Evolutionary conservation across 2,329 filamentous ascomycete species (phyloP).

Genomic region (Xylaria sp.): DNA sequence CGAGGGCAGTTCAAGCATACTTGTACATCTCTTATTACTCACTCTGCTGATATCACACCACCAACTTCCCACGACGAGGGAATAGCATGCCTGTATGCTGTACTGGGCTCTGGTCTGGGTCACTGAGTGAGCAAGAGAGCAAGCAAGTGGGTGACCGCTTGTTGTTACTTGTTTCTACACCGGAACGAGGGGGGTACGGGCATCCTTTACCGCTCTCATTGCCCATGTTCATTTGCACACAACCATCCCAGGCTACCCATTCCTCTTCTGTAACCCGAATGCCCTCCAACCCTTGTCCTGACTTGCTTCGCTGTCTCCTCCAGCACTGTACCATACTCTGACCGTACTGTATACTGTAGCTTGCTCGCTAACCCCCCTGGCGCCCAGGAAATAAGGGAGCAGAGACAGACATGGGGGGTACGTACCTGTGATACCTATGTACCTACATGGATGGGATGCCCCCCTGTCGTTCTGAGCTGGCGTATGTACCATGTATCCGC

Average conservation of each 20-base stretch:
- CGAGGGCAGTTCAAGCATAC: constrained; percentile 27
- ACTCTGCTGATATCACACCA: constrained; percentile 32
- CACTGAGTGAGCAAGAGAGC: constrained; percentile 14
- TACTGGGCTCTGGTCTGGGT: constrained; percentile 11
- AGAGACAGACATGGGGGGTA: constrained; percentile 27
- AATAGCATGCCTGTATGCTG: constrained; percentile 28
- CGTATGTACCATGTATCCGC: constrained; percentile 34
- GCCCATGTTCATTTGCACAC: constrained; percentile 19
- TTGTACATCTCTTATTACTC: constrained; percentile 26
- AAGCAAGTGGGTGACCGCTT: constrained; percentile 9
- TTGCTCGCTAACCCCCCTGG: constrained; percentile 16
- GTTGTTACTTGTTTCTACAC: constrained; percentile 16
- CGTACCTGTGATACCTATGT: constrained; percentile 8
- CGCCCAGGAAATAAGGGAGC: constrained; percentile 16
- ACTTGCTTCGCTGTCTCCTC: constrained; percentile 30
- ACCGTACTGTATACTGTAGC: background rate
- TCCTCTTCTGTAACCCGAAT: constrained; percentile 36
- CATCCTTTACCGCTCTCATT: constrained; percentile 34
- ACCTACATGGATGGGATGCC: constrained; percentile 8
- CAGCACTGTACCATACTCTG: constrained; percentile 1
- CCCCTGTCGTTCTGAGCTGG: constrained; percentile 37
- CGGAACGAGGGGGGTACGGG: constrained; percentile 9
- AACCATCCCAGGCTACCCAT: constrained; percentile 29
- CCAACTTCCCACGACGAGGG: constrained; percentile 20
- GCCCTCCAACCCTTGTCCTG: constrained; percentile 27